phyloP scores from a whole-genome alignment of 257 asterid genomes.

The Asclepias syriaca region DNA sequence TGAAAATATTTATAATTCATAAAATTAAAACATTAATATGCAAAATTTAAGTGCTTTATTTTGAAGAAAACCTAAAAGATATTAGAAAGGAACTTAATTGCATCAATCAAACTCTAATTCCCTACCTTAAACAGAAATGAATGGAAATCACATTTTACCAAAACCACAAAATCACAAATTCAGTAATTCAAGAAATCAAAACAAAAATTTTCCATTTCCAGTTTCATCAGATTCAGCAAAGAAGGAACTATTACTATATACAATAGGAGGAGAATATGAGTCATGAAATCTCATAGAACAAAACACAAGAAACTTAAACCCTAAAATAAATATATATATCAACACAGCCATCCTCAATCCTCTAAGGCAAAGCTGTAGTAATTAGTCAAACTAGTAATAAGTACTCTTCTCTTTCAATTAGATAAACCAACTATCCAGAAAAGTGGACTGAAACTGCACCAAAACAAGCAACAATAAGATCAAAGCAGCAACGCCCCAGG shows the following conservation, averaged over 20 bases:
- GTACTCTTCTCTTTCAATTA: constrained; percentile 1
- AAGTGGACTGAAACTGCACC: constrained; percentile 60
- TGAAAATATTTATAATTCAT: no score
- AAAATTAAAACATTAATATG: no score
- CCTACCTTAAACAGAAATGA: not conserved
- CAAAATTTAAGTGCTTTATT: no score
- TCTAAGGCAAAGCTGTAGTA: no score
- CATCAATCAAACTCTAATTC: no score
- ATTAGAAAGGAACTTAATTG: no score
- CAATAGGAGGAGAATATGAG: not conserved
- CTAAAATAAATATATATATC: not conserved
- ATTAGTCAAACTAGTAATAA: no score
- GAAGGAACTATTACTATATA: not conserved
- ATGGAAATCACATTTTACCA: not conserved
- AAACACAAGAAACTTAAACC: not conserved
- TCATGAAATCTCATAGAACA: not conserved
- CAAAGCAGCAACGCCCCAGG: constrained; percentile 84
- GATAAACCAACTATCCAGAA: constrained; percentile 74
- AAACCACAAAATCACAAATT: not conserved
- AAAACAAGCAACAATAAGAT: constrained; percentile 62
- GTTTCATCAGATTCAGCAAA: not conserved
- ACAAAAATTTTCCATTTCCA: not conserved
- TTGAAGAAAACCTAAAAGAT: no score
- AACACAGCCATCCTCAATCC: not conserved
- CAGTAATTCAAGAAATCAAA: not conserved